phyloP scores from a whole-genome alignment of 148 eudicot species.

The Arbutus unedo region DNA sequence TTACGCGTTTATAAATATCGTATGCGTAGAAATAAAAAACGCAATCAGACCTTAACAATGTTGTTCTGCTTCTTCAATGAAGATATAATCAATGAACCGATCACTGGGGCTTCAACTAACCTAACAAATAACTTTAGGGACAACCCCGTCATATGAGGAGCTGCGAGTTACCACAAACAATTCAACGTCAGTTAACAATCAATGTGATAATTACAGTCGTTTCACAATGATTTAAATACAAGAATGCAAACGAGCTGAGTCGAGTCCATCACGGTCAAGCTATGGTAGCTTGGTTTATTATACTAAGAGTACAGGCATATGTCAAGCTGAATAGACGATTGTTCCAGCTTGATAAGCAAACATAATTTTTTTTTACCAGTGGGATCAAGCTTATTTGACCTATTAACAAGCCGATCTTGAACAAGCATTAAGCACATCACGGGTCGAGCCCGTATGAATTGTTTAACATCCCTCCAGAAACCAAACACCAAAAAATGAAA shows the following conservation, averaged over 20 bases:
- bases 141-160: constrained; percentile 81
- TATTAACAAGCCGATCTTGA: too few relatives aligned
- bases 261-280: too few relatives aligned
- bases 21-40: neutral
- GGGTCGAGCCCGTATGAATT: too few relatives aligned
- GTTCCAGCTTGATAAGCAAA: too few relatives aligned
- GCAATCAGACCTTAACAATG: constrained; percentile 50
- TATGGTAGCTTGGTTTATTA: too few relatives aligned
- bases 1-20: neutral
- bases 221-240: neutral
- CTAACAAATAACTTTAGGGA: constrained; percentile 50
- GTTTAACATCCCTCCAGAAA: neutral
- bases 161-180: constrained; percentile 42
- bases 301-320: too few relatives aligned
- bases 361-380: too few relatives aligned
- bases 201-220: neutral
- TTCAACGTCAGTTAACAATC: neutral
- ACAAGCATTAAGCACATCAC: neutral
- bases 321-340: too few relatives aligned
- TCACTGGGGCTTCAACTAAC: constrained; percentile 55
- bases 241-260: too few relatives aligned
- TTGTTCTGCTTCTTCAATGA: constrained; percentile 73
- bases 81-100: constrained; percentile 58
- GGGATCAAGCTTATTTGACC: too few relatives aligned
- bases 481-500: neutral